These are phyloP conservation scores for Aspergillus quadricinctus DNA, from an alignment of 2,329 filamentous ascomycete genomes.

Conservation along the genomic window DNA sequence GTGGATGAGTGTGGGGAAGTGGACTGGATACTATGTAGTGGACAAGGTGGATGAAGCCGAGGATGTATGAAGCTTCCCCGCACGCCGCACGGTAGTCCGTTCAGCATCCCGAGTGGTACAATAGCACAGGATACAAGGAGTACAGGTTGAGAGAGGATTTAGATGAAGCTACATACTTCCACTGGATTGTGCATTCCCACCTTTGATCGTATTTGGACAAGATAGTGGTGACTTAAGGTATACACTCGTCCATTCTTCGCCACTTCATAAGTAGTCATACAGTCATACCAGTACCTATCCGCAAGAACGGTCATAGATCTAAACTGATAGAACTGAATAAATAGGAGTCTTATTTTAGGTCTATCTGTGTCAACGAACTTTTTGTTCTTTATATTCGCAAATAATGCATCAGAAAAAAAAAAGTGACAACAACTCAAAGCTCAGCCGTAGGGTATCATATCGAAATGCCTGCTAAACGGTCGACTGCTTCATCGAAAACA, in stretches of 20 bases:
- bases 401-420: slow-evolving; percentile 2
- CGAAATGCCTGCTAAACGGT: slow-evolving; percentile 40
- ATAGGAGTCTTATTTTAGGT: not conserved
- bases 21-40: not conserved
- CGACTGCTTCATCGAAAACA: slow-evolving; percentile 23
- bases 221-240: too few species aligned
- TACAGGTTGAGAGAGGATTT: too few species aligned
- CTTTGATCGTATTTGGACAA: not conserved
- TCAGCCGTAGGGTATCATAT: slow-evolving; percentile 42
- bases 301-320: not conserved
- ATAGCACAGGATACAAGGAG: not conserved
- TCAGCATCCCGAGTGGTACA: not conserved
- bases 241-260: not conserved
- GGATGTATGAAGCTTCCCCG: slow-evolving; percentile 22
- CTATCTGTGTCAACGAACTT: not conserved
- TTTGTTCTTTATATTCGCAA: not conserved
- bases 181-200: not conserved
- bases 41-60: not conserved
- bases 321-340: not conserved
- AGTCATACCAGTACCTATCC: too few species aligned
- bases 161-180: too few species aligned
- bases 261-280: not conserved
- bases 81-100: slow-evolving; percentile 5
- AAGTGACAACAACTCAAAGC: slow-evolving; percentile 26
- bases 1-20: not conserved